Conservation (phyloP, 305 asterid species). For the Andrographis paniculata region DNA sequence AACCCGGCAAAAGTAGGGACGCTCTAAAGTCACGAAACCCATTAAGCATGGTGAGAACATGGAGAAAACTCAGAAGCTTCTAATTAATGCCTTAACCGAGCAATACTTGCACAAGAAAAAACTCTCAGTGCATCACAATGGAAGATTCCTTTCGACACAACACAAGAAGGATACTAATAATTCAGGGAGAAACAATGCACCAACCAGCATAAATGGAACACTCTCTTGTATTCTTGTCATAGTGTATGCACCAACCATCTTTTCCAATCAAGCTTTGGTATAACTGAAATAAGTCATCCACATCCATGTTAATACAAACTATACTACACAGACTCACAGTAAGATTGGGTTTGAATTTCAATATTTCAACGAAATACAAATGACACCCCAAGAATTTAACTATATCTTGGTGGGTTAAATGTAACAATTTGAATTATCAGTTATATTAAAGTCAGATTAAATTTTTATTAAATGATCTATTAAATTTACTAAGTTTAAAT, state of each 20-base stretch:
- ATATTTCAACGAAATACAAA: too few species aligned
- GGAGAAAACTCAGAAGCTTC: constrained; percentile 3
- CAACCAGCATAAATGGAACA: constrained; percentile 80
- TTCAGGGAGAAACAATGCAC: constrained; percentile 6
- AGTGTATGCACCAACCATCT: constrained; percentile 95
- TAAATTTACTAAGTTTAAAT: too few species aligned
- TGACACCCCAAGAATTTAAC: too few species aligned
- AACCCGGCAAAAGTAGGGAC: constrained; percentile 88
- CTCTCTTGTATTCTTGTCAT: constrained; percentile 62
- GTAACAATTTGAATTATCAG: too few species aligned
- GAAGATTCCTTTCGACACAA: background rate
- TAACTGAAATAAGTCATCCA: constrained; percentile 35
- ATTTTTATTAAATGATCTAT: too few species aligned
- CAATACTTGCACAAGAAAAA: too few species aligned
- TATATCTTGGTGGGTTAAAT: too few species aligned
- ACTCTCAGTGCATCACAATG: background rate
- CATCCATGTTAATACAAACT: constrained; percentile 16
- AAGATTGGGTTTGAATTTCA: too few species aligned
- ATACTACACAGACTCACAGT: too few species aligned
- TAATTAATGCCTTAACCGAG: background rate
- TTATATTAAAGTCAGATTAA: too few species aligned
- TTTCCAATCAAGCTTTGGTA: constrained; percentile 68
- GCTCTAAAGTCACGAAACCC: constrained; percentile 30
- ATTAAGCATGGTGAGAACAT: constrained; percentile 8
- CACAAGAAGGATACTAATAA: constrained; percentile 8